Percentiles rank a stretch among this genome's conserved stretches.
phyloP scores from a whole-genome alignment of 805 yeast species.

The Kodamaea kaohsiungensis region DNA sequence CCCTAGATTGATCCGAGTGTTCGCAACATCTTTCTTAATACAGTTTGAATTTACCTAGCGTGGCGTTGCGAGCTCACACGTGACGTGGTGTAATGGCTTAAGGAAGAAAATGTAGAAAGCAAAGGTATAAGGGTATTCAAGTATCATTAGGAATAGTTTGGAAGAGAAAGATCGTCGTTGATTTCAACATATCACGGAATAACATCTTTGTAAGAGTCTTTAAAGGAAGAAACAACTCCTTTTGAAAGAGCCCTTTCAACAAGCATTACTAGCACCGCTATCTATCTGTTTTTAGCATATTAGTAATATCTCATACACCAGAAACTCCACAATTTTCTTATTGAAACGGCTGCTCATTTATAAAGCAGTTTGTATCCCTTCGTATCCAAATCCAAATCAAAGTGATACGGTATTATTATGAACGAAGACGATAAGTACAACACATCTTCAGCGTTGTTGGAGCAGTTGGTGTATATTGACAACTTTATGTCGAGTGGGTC shows the following conservation, averaged over 20 bases:
- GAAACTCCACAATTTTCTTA: conserved; percentile 3
- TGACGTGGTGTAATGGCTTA: background rate
- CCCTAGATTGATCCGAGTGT: background rate
- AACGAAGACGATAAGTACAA: conserved; percentile 9
- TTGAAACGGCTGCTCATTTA: conserved; percentile 1
- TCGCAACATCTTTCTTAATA: background rate
- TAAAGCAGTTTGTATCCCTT: background rate
- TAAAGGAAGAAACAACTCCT: too few relatives aligned
- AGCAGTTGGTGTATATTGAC: conserved; percentile 79
- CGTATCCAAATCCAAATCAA: background rate
- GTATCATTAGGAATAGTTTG: background rate
- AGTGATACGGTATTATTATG: background rate
- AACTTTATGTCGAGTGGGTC: conserved; percentile 59
- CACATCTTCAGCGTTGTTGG: conserved; percentile 53
- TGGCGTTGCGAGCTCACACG: conserved; percentile 1
- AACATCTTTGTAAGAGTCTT: background rate
- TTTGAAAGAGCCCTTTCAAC: background rate
- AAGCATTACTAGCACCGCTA: background rate
- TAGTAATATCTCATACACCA: background rate
- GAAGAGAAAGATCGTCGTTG: background rate
- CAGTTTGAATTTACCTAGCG: background rate
- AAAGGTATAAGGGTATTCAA: background rate
- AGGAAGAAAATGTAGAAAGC: background rate
- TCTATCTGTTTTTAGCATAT: background rate
- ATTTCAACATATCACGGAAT: background rate